A percentile compares a stretch with the other conserved stretches of the same genome.
Evolutionary conservation across 495 filamentous ascomycete genomes (phyloP).

Genomic region (Penicillium cosmopolitanum): DNA sequence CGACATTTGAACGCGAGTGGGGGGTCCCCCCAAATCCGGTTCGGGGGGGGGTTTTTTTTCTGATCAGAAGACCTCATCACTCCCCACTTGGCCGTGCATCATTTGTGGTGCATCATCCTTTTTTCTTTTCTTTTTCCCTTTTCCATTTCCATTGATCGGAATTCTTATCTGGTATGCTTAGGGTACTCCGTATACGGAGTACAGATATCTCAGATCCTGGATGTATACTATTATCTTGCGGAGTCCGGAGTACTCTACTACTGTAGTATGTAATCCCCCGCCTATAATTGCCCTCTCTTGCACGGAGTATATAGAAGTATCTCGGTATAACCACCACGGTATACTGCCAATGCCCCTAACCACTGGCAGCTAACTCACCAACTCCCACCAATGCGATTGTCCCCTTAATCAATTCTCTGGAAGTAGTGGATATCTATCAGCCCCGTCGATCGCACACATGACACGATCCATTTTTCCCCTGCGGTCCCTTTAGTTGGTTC

Average conservation of each 20-base stretch:
- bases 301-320: too few relatives aligned
- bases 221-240: too few relatives aligned
- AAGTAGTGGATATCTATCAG: conserved; percentile 3
- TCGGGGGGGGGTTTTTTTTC: conserved; percentile 37
- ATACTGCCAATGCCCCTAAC: too few relatives aligned
- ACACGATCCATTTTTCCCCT: conserved; percentile 41
- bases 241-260: too few relatives aligned
- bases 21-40: conserved; percentile 30
- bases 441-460: conserved; percentile 48
- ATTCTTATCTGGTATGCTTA: not conserved
- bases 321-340: too few relatives aligned
- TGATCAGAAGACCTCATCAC: conserved; percentile 52
- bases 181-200: not conserved
- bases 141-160: conserved; percentile 2
- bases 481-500: conserved; percentile 26
- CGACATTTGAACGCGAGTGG: conserved; percentile 16
- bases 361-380: too few relatives aligned
- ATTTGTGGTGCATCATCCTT: conserved; percentile 6
- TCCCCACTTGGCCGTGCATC: conserved; percentile 22
- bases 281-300: too few relatives aligned
- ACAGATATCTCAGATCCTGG: not conserved
- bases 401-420: not conserved
- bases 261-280: too few relatives aligned
- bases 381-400: conserved; percentile 1
- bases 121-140: conserved; percentile 13